Evolutionary conservation across 768 basidiomycete genomes (phyloP), one percentile per base, ranked within the genome.

Genomic region (Pulveroboletus sp.): DNA sequence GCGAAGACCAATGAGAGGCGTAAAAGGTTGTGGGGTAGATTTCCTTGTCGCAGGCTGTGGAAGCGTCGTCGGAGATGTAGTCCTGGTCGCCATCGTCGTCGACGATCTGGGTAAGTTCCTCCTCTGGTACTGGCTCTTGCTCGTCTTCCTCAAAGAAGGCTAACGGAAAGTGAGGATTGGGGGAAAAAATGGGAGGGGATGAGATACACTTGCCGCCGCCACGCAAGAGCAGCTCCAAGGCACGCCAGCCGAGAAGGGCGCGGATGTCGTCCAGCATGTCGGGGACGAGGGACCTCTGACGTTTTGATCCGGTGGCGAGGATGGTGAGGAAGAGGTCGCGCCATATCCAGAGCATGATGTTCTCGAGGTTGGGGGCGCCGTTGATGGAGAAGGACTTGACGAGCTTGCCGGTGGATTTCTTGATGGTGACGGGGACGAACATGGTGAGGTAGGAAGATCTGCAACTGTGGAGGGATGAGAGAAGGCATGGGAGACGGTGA

Each of bases 211-310:
- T 68, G 16, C 56, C 65, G 2, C 83, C 83, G n/a, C 82, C 83
- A 23, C 73, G 72, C 6, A 86, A 52, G 41, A 87, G 60, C 24
- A 70, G 71, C 40, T 79, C 76, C 9, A 86, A 60, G 13, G 76
- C 68, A 5, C 60, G 61, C 76, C 82, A 80, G 8, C 79, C 77
- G 56, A 80, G 61, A 11, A 67, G 53, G 16, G 68, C 53, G 31
- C 80, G 79, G 42, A 86, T 78, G 49, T 85, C 83, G n/a, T 72
- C 68, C 19, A 86, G 63, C 75, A 85, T 83, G 7, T 76, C 71
- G 0, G 76, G 73, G 13, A 84, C 67, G 42, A 55, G 52, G 35
- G 67, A 59, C 45, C 54, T 56, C 30, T 65, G 55, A 38, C 62
- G 51, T 57, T 58, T 46, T 34, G 64, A 45, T 55, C 72, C 62